These are phyloP conservation scores for Cryphonectria radicalis DNA, from an alignment of 2,329 filamentous ascomycete genomes.

Conservation along the genomic window DNA sequence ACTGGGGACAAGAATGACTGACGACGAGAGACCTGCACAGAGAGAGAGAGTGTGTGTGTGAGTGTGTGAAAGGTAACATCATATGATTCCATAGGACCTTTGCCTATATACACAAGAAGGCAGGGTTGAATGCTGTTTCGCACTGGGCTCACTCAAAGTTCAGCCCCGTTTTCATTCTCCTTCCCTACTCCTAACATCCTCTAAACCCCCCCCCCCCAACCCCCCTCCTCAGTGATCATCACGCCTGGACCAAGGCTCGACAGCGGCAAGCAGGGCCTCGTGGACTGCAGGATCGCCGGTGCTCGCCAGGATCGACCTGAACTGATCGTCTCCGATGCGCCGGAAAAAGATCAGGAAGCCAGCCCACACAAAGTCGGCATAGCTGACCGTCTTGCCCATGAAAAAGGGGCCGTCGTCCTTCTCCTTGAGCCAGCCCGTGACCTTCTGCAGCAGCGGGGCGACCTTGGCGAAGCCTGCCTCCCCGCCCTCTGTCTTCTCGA, in stretches of 20 bases:
- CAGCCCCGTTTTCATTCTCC: no score
- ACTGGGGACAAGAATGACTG: slow-evolving; percentile 41
- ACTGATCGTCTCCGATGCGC: slow-evolving; percentile 41
- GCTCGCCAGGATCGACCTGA: slow-evolving; percentile 41
- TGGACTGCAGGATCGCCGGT: slow-evolving; percentile 46
- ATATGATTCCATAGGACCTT: no score
- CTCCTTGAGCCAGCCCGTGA: slow-evolving; percentile 56
- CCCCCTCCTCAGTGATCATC: slow-evolving; percentile 39
- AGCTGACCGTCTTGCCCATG: slow-evolving; percentile 57
- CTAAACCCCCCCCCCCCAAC: no score
- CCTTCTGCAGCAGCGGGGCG: slow-evolving; percentile 40
- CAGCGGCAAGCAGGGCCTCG: slow-evolving; percentile 44
- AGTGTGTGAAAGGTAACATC: no score
- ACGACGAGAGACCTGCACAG: neutral
- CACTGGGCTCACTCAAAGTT: no score
- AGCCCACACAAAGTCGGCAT: slow-evolving; percentile 58
- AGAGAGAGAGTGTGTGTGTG: no score
- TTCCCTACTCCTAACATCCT: no score
- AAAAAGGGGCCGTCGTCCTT: slow-evolving; percentile 65
- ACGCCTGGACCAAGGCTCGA: slow-evolving; percentile 47
- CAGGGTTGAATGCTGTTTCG: no score
- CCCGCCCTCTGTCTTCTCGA: slow-evolving; percentile 51
- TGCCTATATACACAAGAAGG: no score
- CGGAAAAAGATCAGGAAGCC: slow-evolving; percentile 42
- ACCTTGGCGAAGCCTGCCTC: slow-evolving; percentile 54